phyloP scores from a whole-genome alignment of 2,329 filamentous ascomycete genomes.

The Fusarium sp. region DNA sequence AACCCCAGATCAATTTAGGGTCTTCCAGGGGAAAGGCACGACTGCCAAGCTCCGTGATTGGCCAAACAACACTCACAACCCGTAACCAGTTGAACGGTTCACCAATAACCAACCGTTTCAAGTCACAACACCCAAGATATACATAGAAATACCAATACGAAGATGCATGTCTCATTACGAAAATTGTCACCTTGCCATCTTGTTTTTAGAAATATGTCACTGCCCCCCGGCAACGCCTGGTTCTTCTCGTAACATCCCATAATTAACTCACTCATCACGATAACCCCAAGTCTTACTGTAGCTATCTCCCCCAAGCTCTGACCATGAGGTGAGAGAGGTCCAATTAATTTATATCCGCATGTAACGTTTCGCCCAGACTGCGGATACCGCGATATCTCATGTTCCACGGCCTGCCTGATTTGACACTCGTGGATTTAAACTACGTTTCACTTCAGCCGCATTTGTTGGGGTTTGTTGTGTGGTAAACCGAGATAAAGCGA shows the following conservation, averaged over 20 bases:
- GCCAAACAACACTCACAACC: not conserved
- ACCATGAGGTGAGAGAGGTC: not conserved
- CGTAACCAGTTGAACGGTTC: not conserved
- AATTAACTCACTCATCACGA: conserved; percentile 3
- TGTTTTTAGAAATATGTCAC: not conserved
- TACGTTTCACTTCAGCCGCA: not conserved
- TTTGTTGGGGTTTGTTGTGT: not conserved
- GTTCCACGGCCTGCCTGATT: not conserved
- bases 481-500: conserved; percentile 8
- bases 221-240: conserved; percentile 5
- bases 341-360: conserved; percentile 29
- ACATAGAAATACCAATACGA: conserved; percentile 10
- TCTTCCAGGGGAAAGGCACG: conserved; percentile 36
- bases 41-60: conserved; percentile 35
- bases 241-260: conserved; percentile 16
- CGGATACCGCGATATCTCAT: conserved; percentile 11
- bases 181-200: not conserved
- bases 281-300: not conserved
- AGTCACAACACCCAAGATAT: not conserved
- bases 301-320: conserved; percentile 10
- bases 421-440: not conserved
- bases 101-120: not conserved
- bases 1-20: conserved; percentile 39
- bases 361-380: conserved; percentile 31
- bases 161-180: not conserved